phyloP scores from a whole-genome alignment of 352 stramenopile species.

The Phytophthora ohioensis region DNA sequence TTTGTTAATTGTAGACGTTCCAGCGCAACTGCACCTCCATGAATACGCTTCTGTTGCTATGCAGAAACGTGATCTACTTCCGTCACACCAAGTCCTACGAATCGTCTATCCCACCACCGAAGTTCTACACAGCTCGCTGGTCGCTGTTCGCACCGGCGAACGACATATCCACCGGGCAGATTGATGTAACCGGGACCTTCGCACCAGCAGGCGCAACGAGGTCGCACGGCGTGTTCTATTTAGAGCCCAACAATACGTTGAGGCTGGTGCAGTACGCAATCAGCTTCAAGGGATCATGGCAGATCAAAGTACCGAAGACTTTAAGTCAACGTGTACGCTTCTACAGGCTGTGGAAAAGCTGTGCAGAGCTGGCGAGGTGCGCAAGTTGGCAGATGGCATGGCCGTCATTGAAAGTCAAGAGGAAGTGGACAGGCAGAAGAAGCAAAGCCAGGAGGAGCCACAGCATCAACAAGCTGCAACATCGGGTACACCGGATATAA shows the following conservation, averaged over 20 bases:
- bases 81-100: neutral
- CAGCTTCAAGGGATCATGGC: slow-evolving; percentile 19
- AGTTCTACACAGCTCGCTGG: slow-evolving; percentile 18
- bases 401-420: slow-evolving; percentile 8
- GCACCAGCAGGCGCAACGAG: neutral
- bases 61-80: slow-evolving; percentile 15
- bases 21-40: slow-evolving; percentile 20
- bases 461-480: no score
- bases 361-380: slow-evolving; percentile 7
- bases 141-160: slow-evolving; percentile 10
- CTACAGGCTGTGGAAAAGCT: slow-evolving; percentile 7
- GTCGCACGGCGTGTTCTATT: neutral
- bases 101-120: slow-evolving; percentile 12
- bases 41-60: slow-evolving; percentile 19
- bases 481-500: no score
- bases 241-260: slow-evolving; percentile 6
- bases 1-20: slow-evolving; percentile 15
- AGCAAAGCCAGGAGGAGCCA: neutral
- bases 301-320: slow-evolving; percentile 2
- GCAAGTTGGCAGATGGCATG: slow-evolving; percentile 9
- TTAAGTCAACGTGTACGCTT: neutral
- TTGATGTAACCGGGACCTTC: neutral
- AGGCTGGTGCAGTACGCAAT: neutral
- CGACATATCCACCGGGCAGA: slow-evolving; percentile 6
- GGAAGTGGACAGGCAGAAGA: no score